Conservation (phyloP, 306 rosid genomes). For the Betula pendula region DNA sequence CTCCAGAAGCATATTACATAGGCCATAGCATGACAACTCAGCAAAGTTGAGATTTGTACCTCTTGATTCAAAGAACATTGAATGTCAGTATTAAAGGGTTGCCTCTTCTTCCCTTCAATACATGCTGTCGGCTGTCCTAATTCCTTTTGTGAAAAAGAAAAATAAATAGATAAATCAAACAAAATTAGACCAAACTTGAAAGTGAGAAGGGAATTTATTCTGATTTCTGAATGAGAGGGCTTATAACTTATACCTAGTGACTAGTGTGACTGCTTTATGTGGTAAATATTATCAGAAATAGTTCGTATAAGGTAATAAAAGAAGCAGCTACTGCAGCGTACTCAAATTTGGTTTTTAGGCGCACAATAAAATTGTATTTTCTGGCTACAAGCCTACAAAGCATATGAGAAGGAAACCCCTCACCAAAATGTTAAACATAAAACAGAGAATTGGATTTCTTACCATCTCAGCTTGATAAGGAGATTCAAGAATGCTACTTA, state of each 20-base stretch:
- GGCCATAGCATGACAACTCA: neutral
- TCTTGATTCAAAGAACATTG: conserved; percentile 72
- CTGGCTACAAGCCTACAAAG: neutral
- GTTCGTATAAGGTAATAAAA: neutral
- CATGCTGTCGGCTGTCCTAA: conserved; percentile 32
- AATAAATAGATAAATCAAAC: neutral
- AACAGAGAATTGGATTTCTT: conserved; percentile 6
- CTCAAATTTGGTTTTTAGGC: neutral
- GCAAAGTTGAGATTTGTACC: conserved; percentile 43
- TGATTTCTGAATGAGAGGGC: neutral
- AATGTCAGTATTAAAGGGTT: conserved; percentile 38
- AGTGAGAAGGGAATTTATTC: neutral
- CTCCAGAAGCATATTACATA: conserved; percentile 13
- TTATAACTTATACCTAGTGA: neutral
- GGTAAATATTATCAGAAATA: neutral
- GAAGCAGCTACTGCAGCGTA: neutral
- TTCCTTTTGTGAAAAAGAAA: conserved; percentile 41
- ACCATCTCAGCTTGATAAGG: conserved; percentile 49
- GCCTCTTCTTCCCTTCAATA: conserved; percentile 58
- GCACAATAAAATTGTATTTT: neutral
- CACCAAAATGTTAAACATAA: neutral
- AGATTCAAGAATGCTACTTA: conserved; percentile 36
- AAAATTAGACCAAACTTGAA: neutral
- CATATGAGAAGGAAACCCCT: neutral
- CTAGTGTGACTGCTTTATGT: neutral